A percentile compares a stretch with the other conserved stretches of the same genome.
phyloP scores from a whole-genome alignment of 352 stramenopile genomes.

The Phytopythium boreale region DNA sequence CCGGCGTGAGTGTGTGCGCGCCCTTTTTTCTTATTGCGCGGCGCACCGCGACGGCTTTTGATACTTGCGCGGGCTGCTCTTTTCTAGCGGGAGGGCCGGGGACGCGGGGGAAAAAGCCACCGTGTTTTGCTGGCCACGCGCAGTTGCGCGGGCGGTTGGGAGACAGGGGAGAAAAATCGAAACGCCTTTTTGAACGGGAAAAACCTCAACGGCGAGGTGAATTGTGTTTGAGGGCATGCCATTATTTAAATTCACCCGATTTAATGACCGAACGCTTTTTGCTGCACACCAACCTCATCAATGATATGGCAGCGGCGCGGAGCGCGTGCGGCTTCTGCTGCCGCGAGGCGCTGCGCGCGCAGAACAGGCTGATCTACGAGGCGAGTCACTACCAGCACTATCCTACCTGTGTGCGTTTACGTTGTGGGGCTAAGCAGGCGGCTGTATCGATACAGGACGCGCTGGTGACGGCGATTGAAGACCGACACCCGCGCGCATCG shows the following conservation, averaged over 20 bases:
- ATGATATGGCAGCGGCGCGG: conserved; percentile 3
- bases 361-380: conserved; percentile 58
- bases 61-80: conserved; percentile 11
- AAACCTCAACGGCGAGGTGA: no score
- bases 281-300: background rate
- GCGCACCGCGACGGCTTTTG: conserved; percentile 46
- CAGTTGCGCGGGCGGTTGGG: no score
- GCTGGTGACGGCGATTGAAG: conserved; percentile 52
- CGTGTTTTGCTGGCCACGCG: conserved; percentile 7
- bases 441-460: conserved; percentile 32
- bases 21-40: conserved; percentile 1
- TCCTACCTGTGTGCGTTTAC: no score
- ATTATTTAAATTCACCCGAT: background rate
- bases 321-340: conserved; percentile 56
- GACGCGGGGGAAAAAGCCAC: background rate
- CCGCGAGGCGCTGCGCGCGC: conserved; percentile 33
- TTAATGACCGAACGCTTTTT: background rate
- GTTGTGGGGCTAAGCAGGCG: background rate
- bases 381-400: conserved; percentile 12
- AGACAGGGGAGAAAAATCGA: no score
- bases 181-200: no score
- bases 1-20: no score
- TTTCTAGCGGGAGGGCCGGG: conserved; percentile 11
- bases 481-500: conserved; percentile 50
- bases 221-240: background rate